These are phyloP conservation scores for Pistacia atlantica DNA, from an alignment of 345 rosid species.

Conservation along the genomic window DNA sequence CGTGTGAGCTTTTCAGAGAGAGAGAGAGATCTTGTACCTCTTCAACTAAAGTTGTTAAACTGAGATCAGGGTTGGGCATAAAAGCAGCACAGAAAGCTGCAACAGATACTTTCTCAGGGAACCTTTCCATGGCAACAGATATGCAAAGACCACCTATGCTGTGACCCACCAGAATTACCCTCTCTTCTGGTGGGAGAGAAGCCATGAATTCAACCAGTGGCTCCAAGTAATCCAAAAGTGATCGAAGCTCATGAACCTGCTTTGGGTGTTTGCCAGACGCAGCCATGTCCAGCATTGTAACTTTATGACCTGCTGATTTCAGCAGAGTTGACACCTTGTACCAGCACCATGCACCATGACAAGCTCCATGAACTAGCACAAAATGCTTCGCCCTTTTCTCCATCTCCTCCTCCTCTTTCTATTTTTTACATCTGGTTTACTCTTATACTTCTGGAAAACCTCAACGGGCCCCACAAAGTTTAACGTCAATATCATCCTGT, in stretches of 20 bases:
- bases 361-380: neutral
- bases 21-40: constrained; percentile 34
- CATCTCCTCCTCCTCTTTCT: neutral
- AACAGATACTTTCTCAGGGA: constrained; percentile 36
- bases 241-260: too few species aligned
- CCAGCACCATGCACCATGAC: too few species aligned
- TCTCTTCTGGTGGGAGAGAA: too few species aligned
- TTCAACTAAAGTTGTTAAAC: constrained; percentile 16
- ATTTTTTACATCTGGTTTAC: neutral
- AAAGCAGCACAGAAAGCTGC: constrained; percentile 36
- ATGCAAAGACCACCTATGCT: too few species aligned
- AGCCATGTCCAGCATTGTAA: too few species aligned
- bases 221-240: too few species aligned
- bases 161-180: too few species aligned
- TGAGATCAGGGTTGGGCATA: constrained; percentile 41
- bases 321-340: too few species aligned
- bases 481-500: neutral
- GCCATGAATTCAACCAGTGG: too few species aligned
- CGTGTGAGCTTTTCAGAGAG: neutral
- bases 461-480: neutral
- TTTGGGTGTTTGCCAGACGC: too few species aligned
- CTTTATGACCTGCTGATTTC: too few species aligned
- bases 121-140: constrained; percentile 41
- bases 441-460: neutral
- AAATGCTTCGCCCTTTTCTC: neutral